A percentile compares a stretch with the other conserved stretches of the same genome.
Conservation (phyloP, 805 yeast species). For the Wickerhamomyces queroliae region DNA sequence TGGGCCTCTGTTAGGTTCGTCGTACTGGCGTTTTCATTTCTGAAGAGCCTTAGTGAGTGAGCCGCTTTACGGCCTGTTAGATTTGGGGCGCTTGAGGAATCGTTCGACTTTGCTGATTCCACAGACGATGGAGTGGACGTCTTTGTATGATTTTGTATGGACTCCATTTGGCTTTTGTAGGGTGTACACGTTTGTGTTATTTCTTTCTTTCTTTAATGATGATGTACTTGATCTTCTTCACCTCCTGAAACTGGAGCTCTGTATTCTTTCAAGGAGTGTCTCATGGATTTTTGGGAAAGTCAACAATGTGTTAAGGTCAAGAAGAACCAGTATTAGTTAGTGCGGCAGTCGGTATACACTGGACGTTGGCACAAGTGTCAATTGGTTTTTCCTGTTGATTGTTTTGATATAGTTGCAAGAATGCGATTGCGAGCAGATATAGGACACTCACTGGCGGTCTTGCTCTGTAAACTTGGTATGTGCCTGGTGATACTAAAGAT, state of each 20-base stretch:
- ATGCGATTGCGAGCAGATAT: too few species aligned
- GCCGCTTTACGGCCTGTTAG: slow-evolving; percentile 55
- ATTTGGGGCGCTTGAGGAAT: slow-evolving; percentile 4
- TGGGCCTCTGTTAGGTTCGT: neutral
- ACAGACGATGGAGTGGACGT: slow-evolving; percentile 1
- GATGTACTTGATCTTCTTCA: neutral
- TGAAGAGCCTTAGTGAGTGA: slow-evolving; percentile 46
- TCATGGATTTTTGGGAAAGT: neutral
- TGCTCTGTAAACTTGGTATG: too few species aligned
- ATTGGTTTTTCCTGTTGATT: too few species aligned
- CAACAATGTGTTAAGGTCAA: neutral
- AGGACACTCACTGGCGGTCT: too few species aligned
- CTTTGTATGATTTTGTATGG: neutral
- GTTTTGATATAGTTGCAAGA: too few species aligned
- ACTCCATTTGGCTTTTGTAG: neutral
- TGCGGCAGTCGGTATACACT: too few species aligned
- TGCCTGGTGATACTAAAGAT: too few species aligned
- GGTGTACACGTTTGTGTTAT: neutral
- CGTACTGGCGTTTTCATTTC: slow-evolving; percentile 23
- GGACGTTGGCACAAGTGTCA: too few species aligned
- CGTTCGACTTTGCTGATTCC: neutral
- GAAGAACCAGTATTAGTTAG: neutral
- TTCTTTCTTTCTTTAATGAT: neutral
- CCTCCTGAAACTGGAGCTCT: slow-evolving; percentile 1
- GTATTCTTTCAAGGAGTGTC: neutral